These are phyloP conservation scores for Quercus phellos DNA, from an alignment of 331 rosid genomes.

Conservation along the genomic window DNA sequence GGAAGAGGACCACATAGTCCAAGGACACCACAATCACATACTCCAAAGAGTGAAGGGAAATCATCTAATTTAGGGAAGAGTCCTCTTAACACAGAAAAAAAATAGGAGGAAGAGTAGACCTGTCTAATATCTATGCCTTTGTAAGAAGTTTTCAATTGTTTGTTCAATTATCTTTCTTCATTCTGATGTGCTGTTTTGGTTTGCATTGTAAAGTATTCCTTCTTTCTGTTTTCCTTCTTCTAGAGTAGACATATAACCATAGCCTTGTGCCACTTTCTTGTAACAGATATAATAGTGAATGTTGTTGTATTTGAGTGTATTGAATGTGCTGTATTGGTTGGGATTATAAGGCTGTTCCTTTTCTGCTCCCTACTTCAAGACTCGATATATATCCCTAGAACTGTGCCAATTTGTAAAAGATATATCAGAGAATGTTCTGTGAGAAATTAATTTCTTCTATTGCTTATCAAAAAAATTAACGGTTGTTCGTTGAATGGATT, in stretches of 20 bases:
- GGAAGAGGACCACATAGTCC: constrained; percentile 64
- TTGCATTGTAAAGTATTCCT: constrained; percentile 25
- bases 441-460: not conserved
- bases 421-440: not conserved
- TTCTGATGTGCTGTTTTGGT: constrained; percentile 21
- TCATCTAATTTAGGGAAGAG: constrained; percentile 57
- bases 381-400: too few species aligned
- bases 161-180: constrained; percentile 16
- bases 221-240: constrained; percentile 18
- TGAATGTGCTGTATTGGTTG: too few species aligned
- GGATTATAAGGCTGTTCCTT: not conserved
- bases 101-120: constrained; percentile 20
- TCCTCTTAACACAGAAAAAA: constrained; percentile 50
- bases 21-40: constrained; percentile 20
- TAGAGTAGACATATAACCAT: constrained; percentile 23
- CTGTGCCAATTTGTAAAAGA: too few species aligned
- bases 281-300: constrained; percentile 16
- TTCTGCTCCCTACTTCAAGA: not conserved
- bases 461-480: not conserved
- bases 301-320: constrained; percentile 4
- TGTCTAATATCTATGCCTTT: constrained; percentile 8
- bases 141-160: constrained; percentile 24
- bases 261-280: constrained; percentile 22
- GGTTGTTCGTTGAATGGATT: not conserved
- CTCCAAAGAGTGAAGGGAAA: constrained; percentile 27